phyloP scores from a whole-genome alignment of 2,329 filamentous ascomycete genomes.

The Coniella vitis region DNA sequence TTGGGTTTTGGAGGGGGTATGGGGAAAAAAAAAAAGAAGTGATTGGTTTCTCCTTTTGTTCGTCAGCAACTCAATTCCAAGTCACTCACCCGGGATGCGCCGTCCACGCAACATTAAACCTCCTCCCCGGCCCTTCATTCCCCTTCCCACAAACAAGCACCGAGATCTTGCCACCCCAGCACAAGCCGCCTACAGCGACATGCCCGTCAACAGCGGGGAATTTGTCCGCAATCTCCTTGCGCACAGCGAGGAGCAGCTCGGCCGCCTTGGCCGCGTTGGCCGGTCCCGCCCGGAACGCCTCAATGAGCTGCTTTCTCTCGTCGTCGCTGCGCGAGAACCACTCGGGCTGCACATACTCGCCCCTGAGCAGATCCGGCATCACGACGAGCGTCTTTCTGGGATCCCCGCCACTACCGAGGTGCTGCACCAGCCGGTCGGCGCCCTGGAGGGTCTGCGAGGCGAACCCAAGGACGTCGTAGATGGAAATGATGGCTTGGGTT shows the following conservation, averaged over 20 bases:
- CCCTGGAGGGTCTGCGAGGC: slow-evolving; percentile 40
- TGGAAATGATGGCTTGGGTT: slow-evolving; percentile 32
- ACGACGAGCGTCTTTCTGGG: slow-evolving; percentile 33
- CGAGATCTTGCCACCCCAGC: slow-evolving; percentile 41
- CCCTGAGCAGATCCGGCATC: slow-evolving; percentile 34
- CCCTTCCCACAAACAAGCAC: slow-evolving; percentile 30
- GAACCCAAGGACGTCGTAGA: slow-evolving; percentile 43
- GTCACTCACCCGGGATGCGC: slow-evolving; percentile 25
- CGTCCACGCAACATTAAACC: slow-evolving; percentile 29
- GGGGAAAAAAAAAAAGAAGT: no score
- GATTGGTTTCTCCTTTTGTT: no score
- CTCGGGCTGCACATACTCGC: slow-evolving; percentile 25
- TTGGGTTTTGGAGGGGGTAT: no score
- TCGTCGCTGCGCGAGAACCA: slow-evolving; percentile 35
- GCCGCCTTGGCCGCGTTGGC: slow-evolving; percentile 26
- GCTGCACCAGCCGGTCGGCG: slow-evolving; percentile 36
- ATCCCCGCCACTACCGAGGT: slow-evolving; percentile 20
- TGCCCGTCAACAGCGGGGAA: slow-evolving; percentile 33
- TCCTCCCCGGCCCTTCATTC: slow-evolving; percentile 28
- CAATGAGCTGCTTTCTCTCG: slow-evolving; percentile 32
- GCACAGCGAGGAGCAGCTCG: slow-evolving; percentile 25
- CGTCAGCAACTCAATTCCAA: no score
- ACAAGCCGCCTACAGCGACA: slow-evolving; percentile 39
- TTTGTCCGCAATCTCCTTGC: slow-evolving; percentile 24
- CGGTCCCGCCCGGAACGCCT: slow-evolving; percentile 25